phyloP scores from a whole-genome alignment of 352 stramenopile genomes.

The Phytophthora hybrid region DNA sequence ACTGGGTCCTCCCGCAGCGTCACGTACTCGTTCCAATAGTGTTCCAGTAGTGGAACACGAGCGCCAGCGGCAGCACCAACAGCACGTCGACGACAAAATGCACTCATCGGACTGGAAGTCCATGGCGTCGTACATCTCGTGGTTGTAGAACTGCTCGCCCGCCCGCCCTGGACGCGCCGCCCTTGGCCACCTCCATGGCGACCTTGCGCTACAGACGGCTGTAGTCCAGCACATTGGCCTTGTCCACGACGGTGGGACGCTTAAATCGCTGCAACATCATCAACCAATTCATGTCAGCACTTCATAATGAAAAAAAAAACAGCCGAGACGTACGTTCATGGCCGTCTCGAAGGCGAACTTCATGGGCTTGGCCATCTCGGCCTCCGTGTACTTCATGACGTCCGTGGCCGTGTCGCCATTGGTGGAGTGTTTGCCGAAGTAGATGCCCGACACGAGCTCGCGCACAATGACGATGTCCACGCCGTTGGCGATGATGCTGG shows the following conservation, averaged over 20 bases:
- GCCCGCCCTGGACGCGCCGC: conserved; percentile 26
- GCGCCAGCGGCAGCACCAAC: too few species aligned
- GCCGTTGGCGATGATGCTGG: conserved; percentile 94
- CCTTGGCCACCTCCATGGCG: conserved; percentile 88
- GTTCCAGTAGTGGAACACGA: too few species aligned
- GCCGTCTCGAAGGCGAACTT: conserved; percentile 90
- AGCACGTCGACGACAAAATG: too few species aligned
- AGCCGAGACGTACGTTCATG: conserved; percentile 57
- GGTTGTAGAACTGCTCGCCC: too few species aligned
- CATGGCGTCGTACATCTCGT: too few species aligned
- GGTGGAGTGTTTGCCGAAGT: conserved; percentile 95
- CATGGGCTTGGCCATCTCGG: conserved; percentile 90
- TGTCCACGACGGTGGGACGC: conserved; percentile 98
- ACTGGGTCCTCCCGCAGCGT: too few species aligned
- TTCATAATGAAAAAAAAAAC: neutral
- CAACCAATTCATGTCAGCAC: conserved; percentile 24
- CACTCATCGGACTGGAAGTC: too few species aligned
- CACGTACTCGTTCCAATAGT: too few species aligned
- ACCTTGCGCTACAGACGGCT: conserved; percentile 93
- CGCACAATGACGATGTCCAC: conserved; percentile 99
- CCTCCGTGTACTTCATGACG: conserved; percentile 98
- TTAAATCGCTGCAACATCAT: conserved; percentile 86
- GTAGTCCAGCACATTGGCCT: conserved; percentile 99
- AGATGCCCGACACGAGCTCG: conserved; percentile 98
- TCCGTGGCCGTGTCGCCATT: conserved; percentile 82